phyloP scores from a whole-genome alignment of 1,284 basidiomycete genomes.

The Apiotrichum veenhuisii region DNA sequence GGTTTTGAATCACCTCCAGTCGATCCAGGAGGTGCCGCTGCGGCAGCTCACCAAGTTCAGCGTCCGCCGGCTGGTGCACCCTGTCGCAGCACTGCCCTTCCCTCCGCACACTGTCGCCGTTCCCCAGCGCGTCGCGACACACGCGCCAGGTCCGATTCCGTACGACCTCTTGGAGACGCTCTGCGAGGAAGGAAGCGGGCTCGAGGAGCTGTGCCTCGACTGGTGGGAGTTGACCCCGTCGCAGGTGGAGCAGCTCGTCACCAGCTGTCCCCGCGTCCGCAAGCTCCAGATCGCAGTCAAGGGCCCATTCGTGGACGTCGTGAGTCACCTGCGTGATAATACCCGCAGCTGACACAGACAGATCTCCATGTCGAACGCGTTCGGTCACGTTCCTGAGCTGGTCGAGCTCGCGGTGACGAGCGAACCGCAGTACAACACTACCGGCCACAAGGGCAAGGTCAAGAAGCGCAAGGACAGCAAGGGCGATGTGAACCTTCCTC shows the following conservation, averaged over 20 bases:
- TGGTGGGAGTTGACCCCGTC: conserved; percentile 28
- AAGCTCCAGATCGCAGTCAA: conserved; percentile 20
- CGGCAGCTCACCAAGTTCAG: conserved; percentile 24
- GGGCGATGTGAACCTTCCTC: conserved; percentile 3
- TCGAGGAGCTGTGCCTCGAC: conserved; percentile 25
- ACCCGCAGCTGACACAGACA: conserved; percentile 1
- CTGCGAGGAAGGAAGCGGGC: conserved; percentile 11
- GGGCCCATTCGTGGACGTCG: conserved; percentile 20
- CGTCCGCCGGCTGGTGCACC: conserved; percentile 24
- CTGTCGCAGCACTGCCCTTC: conserved; percentile 24
- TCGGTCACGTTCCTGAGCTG: conserved; percentile 19
- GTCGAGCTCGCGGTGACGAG: conserved; percentile 20
- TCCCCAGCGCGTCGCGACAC: conserved; percentile 12
- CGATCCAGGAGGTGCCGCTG: conserved; percentile 24
- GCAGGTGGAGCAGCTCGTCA: conserved; percentile 20
- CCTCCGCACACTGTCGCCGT: conserved; percentile 12
- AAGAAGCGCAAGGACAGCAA: conserved; percentile 10
- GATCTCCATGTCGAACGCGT: conserved; percentile 21
- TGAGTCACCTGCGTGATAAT: conserved; percentile 4
- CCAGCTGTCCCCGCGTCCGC: conserved; percentile 11
- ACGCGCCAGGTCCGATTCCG: conserved; percentile 14
- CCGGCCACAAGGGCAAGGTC: conserved; percentile 4
- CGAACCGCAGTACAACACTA: conserved; percentile 13
- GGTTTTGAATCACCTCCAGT: conserved; percentile 30
- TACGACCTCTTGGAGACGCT: conserved; percentile 16